These are phyloP conservation scores for Sclerotinia glacialis DNA, from an alignment of 2,329 filamentous ascomycete genomes.

Conservation along the genomic window DNA sequence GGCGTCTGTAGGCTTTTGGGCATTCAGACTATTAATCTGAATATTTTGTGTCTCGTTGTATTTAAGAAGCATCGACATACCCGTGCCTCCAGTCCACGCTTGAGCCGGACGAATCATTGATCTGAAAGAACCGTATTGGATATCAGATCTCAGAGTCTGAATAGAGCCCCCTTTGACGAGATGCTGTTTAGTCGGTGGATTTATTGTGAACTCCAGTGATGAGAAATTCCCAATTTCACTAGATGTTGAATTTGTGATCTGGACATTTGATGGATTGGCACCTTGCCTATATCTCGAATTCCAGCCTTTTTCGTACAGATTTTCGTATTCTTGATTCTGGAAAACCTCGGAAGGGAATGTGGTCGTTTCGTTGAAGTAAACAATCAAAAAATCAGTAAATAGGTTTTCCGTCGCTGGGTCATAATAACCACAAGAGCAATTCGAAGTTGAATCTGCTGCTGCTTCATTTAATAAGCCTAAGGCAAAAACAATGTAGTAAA, in stretches of 20 bases:
- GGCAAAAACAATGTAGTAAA: background rate
- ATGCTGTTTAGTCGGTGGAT: constrained; percentile 20
- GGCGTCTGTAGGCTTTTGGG: constrained; percentile 41
- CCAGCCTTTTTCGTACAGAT: constrained; percentile 46
- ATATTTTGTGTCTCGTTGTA: constrained; percentile 46
- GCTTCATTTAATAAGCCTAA: background rate
- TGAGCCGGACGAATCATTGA: constrained; percentile 44
- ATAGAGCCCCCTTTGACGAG: constrained; percentile 46
- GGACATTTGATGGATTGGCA: constrained; percentile 41
- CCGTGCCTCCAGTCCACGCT: constrained; percentile 41
- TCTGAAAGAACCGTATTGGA: constrained; percentile 49
- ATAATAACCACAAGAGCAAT: constrained; percentile 48
- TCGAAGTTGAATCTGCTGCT: constrained; percentile 27
- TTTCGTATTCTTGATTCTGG: constrained; percentile 42
- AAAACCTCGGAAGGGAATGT: constrained; percentile 40
- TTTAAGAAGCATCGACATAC: constrained; percentile 46
- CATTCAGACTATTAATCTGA: constrained; percentile 48
- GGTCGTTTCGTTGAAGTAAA: constrained; percentile 51
- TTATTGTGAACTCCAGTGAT: constrained; percentile 17
- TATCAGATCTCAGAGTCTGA: constrained; percentile 45
- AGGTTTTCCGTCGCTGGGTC: constrained; percentile 42
- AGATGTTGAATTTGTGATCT: constrained; percentile 12
- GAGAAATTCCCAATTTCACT: background rate
- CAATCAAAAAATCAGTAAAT: constrained; percentile 48
- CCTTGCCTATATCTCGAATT: constrained; percentile 46